Evolutionary conservation across 306 rosid genomes (phyloP).

Genomic region (Vigna unguiculata): DNA sequence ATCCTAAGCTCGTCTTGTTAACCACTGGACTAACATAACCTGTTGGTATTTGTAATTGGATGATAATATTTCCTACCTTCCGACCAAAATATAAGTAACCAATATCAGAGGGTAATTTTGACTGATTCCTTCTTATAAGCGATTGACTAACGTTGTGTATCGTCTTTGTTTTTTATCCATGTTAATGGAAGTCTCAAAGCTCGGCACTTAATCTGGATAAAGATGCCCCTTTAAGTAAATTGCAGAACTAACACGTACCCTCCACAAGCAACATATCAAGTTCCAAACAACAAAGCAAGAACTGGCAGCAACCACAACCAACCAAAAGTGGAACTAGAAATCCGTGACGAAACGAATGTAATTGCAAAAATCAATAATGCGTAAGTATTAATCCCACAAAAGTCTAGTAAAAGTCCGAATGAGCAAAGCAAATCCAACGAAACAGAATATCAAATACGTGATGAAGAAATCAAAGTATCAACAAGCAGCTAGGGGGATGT

Average conservation of each 20-base stretch:
- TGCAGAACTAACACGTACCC: not conserved
- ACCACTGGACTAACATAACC: no score
- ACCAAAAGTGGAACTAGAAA: not conserved
- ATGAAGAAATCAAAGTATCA: not conserved
- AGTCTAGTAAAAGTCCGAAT: conserved; percentile 14
- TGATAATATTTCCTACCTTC: not conserved
- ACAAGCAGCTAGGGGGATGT: not conserved
- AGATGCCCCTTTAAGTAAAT: conserved; percentile 6
- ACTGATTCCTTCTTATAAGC: no score
- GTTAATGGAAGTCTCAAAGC: no score
- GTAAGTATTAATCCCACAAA: not conserved
- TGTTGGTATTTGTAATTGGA: not conserved
- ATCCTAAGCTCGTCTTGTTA: no score
- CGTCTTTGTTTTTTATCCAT: no score
- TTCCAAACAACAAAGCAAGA: conserved; percentile 13
- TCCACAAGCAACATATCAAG: conserved; percentile 24
- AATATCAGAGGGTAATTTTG: no score
- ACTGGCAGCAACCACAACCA: conserved; percentile 17
- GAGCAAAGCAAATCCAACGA: conserved; percentile 9
- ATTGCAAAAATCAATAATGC: not conserved
- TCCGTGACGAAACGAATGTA: conserved; percentile 6
- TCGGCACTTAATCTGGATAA: not conserved
- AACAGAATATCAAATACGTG: not conserved
- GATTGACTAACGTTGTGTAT: no score
- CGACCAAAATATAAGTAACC: not conserved